Base-by-base conservation (phyloP, 306 rosid species). In the Clitoria ternatea region DNA sequence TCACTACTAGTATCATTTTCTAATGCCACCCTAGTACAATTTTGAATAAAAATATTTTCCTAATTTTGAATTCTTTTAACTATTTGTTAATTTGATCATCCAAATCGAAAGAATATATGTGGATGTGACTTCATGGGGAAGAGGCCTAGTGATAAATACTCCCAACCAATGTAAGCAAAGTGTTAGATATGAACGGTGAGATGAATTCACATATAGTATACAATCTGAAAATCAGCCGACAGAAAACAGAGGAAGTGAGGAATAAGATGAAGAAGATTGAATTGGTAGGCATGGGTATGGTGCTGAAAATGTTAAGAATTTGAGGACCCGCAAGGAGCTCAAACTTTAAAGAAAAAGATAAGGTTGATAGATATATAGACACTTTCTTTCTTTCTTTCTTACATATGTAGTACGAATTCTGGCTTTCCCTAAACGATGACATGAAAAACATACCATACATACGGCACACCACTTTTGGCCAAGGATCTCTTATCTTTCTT, bases 141-240 rank as follows among this genome's bases (percentile, higher is more conserved):
- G 72, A 32, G 54, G 44, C 50, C 37, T 61, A 19, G 8, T 50
- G 61, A 56, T 47, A 22, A 76, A 48, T 15, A 77, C 66, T 57
- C 30, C 5, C 27, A 50, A 65, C 52, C 45, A 42, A 67, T 47
- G 47, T 5, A 67, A 67, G 40, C 19, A 19, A 40, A 60, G 27
- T 49, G 65, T 67, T 22, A 7, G 69, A 24, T 24, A 6, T 47
- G 64, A 75, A 47, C 48, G 60, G 7, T 24, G 39, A 40, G 54
- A n/a, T n/a, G n/a, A 62, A 61, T 1, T 32, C 26, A 54, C 40
- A 53, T n/a, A n/a, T n/a, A n/a, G n/a, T n/a, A n/a, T n/a, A n/a
- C n/a, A n/a, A 75, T 70, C 73, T 75, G 78, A 76, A 81, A 47
- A 81, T 63, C 77, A 77, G 29, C 70, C 66, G 82, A 77, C 83